A percentile compares a stretch with the other conserved stretches of the same genome.
Evolutionary conservation across 805 yeast species (phyloP).

Genomic region (Ascoidea tarda): DNA sequence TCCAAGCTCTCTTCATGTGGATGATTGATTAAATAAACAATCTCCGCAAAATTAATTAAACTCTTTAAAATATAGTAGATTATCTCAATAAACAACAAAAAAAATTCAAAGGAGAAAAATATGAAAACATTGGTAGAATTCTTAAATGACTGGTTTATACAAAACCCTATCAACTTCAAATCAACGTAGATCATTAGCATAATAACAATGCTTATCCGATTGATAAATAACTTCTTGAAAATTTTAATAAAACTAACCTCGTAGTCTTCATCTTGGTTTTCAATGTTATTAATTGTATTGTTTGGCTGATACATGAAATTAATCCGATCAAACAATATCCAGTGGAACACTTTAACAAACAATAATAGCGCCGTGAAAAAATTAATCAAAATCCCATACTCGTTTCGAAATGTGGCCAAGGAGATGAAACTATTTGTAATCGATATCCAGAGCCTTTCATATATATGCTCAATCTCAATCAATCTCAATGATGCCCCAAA

Average conservation of each 20-base stretch:
- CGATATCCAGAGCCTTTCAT: conserved; percentile 50
- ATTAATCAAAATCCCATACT: conserved; percentile 28
- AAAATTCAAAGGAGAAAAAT: conserved; percentile 66
- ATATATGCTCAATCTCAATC: conserved; percentile 63
- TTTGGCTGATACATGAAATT: conserved; percentile 21
- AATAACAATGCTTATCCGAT: conserved; percentile 1
- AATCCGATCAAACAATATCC: conserved; percentile 47
- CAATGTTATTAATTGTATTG: conserved; percentile 1
- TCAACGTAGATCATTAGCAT: conserved; percentile 34
- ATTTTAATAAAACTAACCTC: conserved; percentile 9
- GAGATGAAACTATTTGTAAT: conserved; percentile 49
- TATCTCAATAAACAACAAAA: conserved; percentile 43
- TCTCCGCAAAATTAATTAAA: conserved; percentile 40
- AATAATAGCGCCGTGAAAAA: conserved; percentile 25
- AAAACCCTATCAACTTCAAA: conserved; percentile 30
- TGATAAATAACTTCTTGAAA: conserved; percentile 9
- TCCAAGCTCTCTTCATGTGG: conserved; percentile 66
- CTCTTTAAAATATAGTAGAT: conserved; percentile 31
- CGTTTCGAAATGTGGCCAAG: conserved; percentile 36
- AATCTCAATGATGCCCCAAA: conserved; percentile 66
- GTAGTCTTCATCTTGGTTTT: conserved; percentile 16
- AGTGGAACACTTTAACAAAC: conserved; percentile 57
- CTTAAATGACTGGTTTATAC: conserved; percentile 26
- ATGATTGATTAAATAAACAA: conserved; percentile 26
- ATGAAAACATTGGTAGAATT: conserved; percentile 33